A percentile compares a stretch with the other conserved stretches of the same genome.
Conservation (phyloP, 2,329 filamentous ascomycete species). For the Hypoxylon sp. region DNA sequence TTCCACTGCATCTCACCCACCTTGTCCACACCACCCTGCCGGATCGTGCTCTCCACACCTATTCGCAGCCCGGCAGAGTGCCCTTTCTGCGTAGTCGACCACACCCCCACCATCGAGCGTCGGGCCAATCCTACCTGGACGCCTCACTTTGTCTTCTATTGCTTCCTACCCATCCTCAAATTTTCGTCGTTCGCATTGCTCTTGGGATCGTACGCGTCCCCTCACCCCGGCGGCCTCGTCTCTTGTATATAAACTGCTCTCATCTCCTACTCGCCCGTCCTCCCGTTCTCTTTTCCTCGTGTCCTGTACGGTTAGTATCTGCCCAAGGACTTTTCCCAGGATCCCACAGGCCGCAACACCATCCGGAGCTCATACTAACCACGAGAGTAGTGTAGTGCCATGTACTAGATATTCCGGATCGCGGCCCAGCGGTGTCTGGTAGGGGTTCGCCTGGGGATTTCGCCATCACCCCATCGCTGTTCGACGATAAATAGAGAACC, state of each 20-base stretch:
- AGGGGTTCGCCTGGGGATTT: constrained; percentile 41
- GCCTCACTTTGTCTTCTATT: constrained; percentile 45
- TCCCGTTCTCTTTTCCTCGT: constrained; percentile 9
- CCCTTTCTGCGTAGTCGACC: constrained; percentile 24
- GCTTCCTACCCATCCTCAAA: constrained; percentile 34
- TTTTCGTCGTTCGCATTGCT: constrained; percentile 38
- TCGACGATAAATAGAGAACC: constrained; percentile 40
- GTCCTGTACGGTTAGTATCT: constrained; percentile 40
- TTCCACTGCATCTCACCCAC: constrained; percentile 25
- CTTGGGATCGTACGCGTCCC: constrained; percentile 24
- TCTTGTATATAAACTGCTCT: constrained; percentile 38
- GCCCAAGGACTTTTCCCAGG: constrained; percentile 30
- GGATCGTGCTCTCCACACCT: constrained; percentile 30
- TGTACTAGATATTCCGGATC: constrained; percentile 49
- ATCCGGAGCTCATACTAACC: constrained; percentile 39
- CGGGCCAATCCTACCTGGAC: constrained; percentile 42
- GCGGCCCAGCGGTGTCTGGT: constrained; percentile 45
- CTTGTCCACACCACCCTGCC: constrained; percentile 8
- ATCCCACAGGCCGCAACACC: constrained; percentile 18
- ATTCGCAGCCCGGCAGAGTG: constrained; percentile 16
- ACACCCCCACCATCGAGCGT: constrained; percentile 36
- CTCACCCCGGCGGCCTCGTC: constrained; percentile 21
- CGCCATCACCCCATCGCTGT: constrained; percentile 30
- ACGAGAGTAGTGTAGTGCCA: constrained; percentile 46
- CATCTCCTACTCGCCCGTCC: constrained; percentile 2